Conservation (phyloP, 129 eudicot species). For the Scalesia atractyloides region DNA sequence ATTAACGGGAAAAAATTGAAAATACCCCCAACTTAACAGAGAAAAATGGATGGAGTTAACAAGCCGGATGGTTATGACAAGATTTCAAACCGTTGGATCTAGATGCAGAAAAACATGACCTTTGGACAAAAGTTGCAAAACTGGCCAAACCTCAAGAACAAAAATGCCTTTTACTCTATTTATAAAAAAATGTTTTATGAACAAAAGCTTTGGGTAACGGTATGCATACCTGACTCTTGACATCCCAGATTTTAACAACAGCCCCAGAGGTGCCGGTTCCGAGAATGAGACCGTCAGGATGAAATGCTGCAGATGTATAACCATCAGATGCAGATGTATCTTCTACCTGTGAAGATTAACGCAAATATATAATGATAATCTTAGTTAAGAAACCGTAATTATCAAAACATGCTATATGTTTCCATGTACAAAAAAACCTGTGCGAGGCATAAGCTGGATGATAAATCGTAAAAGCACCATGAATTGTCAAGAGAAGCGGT, state of each 20-base stretch:
- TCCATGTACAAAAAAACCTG: constrained; percentile 54
- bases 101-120: no score
- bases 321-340: constrained; percentile 77
- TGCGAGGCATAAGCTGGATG: constrained; percentile 82
- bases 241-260: constrained; percentile 93
- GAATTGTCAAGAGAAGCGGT: constrained; percentile 90
- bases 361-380: not conserved
- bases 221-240: constrained; percentile 72
- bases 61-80: no score
- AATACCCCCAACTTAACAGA: no score
- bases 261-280: constrained; percentile 93
- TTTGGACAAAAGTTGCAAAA: no score
- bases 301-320: constrained; percentile 96
- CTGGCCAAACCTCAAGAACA: no score
- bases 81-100: no score
- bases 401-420: not conserved
- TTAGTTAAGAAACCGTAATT: constrained; percentile 9
- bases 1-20: no score
- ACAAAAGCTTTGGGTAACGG: not conserved
- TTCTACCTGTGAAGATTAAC: constrained; percentile 61
- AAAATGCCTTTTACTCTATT: not conserved
- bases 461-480: constrained; percentile 94
- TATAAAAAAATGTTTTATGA: not conserved
- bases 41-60: no score
- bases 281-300: constrained; percentile 97